Base-by-base conservation (phyloP, 2,329 filamentous ascomycete species). In the Pochonia chlamydosporia region DNA sequence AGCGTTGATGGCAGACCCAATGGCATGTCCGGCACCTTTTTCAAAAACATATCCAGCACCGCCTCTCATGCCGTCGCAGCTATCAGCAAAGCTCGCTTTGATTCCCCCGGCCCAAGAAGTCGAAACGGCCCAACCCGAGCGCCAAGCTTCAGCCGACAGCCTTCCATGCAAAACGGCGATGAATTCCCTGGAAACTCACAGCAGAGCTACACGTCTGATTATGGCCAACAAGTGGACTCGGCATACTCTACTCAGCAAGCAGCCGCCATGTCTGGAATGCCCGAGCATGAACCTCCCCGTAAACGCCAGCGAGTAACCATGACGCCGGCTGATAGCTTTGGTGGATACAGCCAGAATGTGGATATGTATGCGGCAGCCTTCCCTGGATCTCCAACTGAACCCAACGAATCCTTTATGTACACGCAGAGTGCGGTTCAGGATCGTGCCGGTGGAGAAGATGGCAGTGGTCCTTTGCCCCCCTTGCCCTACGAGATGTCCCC, bases 11-110 rank as follows among this genome's bases (percentile, higher is more conserved):
- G 76, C 42, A 79, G 89, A 43, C 70, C 76, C 11, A 82, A 81
- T 57, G 82, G 79, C 59, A 57, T 82, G 59, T 83, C 87, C 40
- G 91, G 90, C 16, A 96, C 93, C 1, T 96, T 96, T 63, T 97
- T 99, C 73, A 91, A 91, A 62, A 96, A 95, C 61, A 97, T 99
- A 54, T 97, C 92, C 4, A 87, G 83, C 53, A 95, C 90, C 2
- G 91, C 93, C 1, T 93, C 89, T 4, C 92, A 90, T 58, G 93
- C 93, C 24, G 88, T 99, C 48, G 91, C 90, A 52, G 92, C 93
- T 49, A 95, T 99, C 66, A 96, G 89, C 78, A 96, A 97, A 71
- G 92, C 93, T 14, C 81, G 92, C 11, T 86, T 96, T 58, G 91
- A 96, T 63, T 96, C 91, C 2, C 90, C 91, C 2, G 85, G 79